Evolutionary conservation across 2,329 filamentous ascomycete species (phyloP).

Genomic region (Truncatella angustata): DNA sequence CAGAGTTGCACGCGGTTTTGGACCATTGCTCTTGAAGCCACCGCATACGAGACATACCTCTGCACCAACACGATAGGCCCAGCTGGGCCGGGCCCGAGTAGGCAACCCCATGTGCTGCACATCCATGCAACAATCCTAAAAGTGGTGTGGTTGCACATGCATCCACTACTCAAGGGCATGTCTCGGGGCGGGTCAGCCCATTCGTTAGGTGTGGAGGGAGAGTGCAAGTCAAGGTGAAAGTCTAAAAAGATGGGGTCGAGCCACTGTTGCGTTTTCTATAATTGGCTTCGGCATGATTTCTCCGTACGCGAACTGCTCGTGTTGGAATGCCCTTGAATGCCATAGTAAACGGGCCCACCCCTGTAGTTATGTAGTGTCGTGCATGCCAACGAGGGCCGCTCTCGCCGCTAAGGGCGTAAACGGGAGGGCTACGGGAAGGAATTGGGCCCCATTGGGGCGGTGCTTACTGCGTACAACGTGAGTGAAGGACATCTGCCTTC

Average conservation of each 20-base stretch:
- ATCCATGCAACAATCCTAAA: too few relatives aligned
- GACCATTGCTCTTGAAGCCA: too few relatives aligned
- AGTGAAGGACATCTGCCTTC: neutral
- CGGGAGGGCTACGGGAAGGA: constrained; percentile 6
- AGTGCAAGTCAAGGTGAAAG: neutral
- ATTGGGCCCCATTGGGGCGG: constrained; percentile 1
- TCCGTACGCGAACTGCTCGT: neutral
- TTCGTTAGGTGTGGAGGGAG: too few relatives aligned
- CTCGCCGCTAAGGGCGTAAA: neutral
- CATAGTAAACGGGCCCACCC: too few relatives aligned
- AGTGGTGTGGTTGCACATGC: neutral
- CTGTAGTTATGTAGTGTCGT: too few relatives aligned
- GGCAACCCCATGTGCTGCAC: too few relatives aligned
- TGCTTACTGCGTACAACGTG: neutral
- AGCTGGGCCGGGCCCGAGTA: neutral
- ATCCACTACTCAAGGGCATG: neutral
- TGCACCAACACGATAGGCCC: neutral
- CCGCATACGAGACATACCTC: neutral
- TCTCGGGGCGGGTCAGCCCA: neutral
- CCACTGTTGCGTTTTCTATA: neutral
- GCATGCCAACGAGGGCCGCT: too few relatives aligned
- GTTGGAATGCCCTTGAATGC: too few relatives aligned
- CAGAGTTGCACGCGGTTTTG: neutral
- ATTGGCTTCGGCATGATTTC: neutral
- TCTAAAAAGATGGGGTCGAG: neutral